These are phyloP conservation scores for Tetrahymena borealis DNA, from an alignment of 73 alveolate species.

Conservation along the genomic window DNA sequence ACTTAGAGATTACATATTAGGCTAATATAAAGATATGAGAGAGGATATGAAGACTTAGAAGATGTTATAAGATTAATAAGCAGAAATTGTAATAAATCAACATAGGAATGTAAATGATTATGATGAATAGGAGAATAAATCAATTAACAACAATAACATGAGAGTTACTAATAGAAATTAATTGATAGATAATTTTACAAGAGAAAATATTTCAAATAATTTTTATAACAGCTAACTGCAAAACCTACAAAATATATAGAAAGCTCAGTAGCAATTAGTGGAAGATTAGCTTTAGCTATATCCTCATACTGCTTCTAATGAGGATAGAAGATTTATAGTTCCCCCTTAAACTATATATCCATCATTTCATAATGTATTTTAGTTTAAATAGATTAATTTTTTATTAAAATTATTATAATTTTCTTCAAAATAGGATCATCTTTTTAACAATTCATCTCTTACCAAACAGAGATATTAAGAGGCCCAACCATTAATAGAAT, in stretches of 20 bases:
- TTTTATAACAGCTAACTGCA: not conserved
- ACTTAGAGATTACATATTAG: not conserved
- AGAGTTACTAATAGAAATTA: too few relatives aligned
- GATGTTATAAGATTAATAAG: not conserved
- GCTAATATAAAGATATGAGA: not conserved
- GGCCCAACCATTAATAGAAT: too few relatives aligned
- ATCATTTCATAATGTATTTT: too few relatives aligned
- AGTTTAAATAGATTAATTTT: too few relatives aligned
- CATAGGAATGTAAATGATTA: not conserved
- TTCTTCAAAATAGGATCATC: too few relatives aligned
- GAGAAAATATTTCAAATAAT: not conserved
- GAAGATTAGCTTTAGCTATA: not conserved
- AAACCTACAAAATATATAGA: not conserved
- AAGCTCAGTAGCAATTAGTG: not conserved
- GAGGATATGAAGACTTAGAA: not conserved
- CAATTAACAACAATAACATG: too few relatives aligned
- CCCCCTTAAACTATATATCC: not conserved
- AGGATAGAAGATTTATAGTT: not conserved
- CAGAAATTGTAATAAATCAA: not conserved
- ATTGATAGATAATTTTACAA: too few relatives aligned
- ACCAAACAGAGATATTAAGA: not conserved
- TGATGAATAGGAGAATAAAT: too few relatives aligned
- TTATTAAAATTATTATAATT: too few relatives aligned
- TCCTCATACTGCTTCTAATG: not conserved
- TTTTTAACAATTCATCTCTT: not conserved